Base-by-base conservation (phyloP, 352 stramenopile species). In the Phytopythium sindhum region DNA sequence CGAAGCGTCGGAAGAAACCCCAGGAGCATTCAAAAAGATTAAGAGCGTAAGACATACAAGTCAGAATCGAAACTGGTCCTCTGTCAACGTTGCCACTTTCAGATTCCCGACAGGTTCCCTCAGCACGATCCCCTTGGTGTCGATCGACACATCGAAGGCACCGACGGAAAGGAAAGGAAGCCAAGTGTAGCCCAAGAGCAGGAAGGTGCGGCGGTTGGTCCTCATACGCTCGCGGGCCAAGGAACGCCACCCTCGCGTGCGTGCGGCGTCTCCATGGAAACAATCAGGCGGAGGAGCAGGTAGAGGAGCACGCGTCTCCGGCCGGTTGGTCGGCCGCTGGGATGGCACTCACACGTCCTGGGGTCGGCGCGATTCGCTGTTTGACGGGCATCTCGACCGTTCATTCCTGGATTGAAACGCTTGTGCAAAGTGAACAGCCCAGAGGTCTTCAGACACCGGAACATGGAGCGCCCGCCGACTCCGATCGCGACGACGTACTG, bases 321-420 rank as follows among this genome's bases (percentile, higher is more conserved):
- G n/a, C n/a, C n/a, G n/a, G n/a, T n/a, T n/a, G n/a, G n/a, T n/a
- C n/a, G n/a, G n/a, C n/a, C n/a, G n/a, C n/a, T n/a, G n/a, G n/a
- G n/a, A 51, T 29, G 44, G n/a, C 17, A 21, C 42, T 50, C 42
- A 45, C 1, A 11, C 33, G 21, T 12, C 42, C 42, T 8, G 9
- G n/a, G 42, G 7, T 45, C 33, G 41, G 17, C 21, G 41, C 19
- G 23, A 7, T 23, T 50, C n/a, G 42, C 42, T 26, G 42, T 50
- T 45, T 45, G 6, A 23, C 23, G 21, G 42, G 42, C 42, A 19
- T 26, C 42, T 26, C 19, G 21, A 26, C 42, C 21, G 45, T 23
- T 52, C 47, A 55, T 17, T 55, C 26, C 48, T 37, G 24, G 37
- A 55, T 55, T 17, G 48, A 55, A 55, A 55, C 48, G 28, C 48